phyloP scores from a whole-genome alignment of 805 yeast genomes.

The Saccharomyces paradoxus region DNA sequence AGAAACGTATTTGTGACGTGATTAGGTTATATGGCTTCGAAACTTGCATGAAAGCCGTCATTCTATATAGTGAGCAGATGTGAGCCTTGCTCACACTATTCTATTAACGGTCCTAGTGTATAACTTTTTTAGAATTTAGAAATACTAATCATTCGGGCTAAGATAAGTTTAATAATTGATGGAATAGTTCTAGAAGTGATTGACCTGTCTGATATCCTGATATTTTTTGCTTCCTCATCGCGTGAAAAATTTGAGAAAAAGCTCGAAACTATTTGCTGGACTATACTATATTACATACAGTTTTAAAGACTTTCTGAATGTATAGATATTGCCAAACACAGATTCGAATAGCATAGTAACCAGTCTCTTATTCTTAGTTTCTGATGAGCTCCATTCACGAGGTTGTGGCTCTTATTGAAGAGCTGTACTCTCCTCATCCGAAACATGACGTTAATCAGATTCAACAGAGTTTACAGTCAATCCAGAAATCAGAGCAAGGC shows the following conservation, averaged over 20 bases:
- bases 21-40: slow-evolving; percentile 39
- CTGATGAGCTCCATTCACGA: neutral
- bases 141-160: neutral
- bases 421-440: slow-evolving; percentile 23
- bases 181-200: slow-evolving; percentile 1
- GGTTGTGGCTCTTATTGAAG: slow-evolving; percentile 16
- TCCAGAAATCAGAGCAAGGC: slow-evolving; percentile 28
- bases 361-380: neutral
- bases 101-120: neutral
- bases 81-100: neutral
- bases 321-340: neutral
- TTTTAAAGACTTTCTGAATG: neutral
- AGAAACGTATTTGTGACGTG: slow-evolving; percentile 33
- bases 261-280: neutral
- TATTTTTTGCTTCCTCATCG: neutral
- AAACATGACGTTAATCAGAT: slow-evolving; percentile 23
- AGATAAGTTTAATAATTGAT: neutral
- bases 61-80: neutral
- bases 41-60: slow-evolving; percentile 16
- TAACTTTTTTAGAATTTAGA: neutral
- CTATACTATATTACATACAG: neutral
- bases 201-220: neutral
- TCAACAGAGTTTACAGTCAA: slow-evolving; percentile 24
- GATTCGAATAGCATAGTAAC: neutral
- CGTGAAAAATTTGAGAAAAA: neutral